These are phyloP conservation scores for Colletotrichum tamarilloi DNA, from an alignment of 2,329 filamentous ascomycete genomes.

Conservation along the genomic window DNA sequence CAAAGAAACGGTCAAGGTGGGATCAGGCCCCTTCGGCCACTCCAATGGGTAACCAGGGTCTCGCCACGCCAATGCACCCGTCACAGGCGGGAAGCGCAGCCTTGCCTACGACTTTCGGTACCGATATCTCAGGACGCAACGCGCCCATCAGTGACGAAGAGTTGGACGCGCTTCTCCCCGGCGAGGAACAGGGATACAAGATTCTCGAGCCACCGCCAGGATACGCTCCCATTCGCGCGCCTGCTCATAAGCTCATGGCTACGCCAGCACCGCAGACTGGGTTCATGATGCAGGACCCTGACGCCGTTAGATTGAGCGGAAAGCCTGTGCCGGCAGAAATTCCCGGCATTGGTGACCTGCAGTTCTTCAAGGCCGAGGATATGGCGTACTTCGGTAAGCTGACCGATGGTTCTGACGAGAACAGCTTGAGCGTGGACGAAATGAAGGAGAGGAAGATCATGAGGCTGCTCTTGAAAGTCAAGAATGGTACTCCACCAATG, in stretches of 20 bases:
- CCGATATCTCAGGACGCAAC: conserved; percentile 83
- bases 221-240: conserved; percentile 85
- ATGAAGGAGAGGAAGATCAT: conserved; percentile 99
- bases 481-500: conserved; percentile 99
- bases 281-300: conserved; percentile 98
- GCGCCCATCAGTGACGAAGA: conserved; percentile 91
- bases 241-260: conserved; percentile 79
- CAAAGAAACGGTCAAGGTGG: conserved; percentile 88
- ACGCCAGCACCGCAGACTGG: conserved; percentile 82
- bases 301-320: conserved; percentile 82
- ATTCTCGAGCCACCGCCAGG: conserved; percentile 90
- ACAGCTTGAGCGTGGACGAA: conserved; percentile 90
- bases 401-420: conserved; percentile 93
- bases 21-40: conserved; percentile 89
- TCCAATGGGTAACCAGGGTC: conserved; percentile 77
- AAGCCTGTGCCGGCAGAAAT: conserved; percentile 96
- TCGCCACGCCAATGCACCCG: conserved; percentile 82
- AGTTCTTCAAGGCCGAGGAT: conserved; percentile 98
- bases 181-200: conserved; percentile 91
- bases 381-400: conserved; percentile 99
- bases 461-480: conserved; percentile 95
- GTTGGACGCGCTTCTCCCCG: conserved; percentile 89
- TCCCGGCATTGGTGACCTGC: conserved; percentile 92
- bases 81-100: conserved; percentile 66
- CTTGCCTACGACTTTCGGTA: conserved; percentile 76